Percentiles rank a stretch among this genome's conserved stretches.
Evolutionary conservation across 2,329 filamentous ascomycete species (phyloP).

Genomic region (Cordyceps tenuipes): DNA sequence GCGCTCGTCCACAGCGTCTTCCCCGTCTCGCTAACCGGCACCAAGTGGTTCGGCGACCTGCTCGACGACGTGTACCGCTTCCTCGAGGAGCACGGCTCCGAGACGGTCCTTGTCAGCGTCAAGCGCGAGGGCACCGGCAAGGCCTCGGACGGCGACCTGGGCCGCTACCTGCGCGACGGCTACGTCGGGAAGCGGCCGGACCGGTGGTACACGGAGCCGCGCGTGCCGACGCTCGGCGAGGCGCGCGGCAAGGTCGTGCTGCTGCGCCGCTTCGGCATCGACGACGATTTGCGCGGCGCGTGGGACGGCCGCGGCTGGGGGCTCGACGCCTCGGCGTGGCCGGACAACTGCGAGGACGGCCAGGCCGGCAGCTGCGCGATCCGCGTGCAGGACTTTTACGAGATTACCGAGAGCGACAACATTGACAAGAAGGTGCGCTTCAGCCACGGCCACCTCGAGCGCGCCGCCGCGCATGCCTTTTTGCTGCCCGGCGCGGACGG

Average conservation of each 20-base stretch:
- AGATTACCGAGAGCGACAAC: conserved; percentile 64
- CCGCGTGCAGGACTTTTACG: conserved; percentile 91
- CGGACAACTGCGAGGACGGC: conserved; percentile 78
- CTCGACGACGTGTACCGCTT: conserved; percentile 66
- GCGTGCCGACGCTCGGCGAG: conserved; percentile 69
- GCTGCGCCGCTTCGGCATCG: conserved; percentile 68
- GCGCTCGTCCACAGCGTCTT: conserved; percentile 85
- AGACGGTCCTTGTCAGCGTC: conserved; percentile 76
- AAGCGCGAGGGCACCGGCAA: conserved; percentile 86
- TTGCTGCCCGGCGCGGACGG: conserved; percentile 31
- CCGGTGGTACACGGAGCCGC: conserved; percentile 71
- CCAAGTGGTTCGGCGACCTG: conserved; percentile 69
- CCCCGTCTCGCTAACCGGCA: conserved; percentile 74
- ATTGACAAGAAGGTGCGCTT: conserved; percentile 75
- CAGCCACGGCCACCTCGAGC: conserved; percentile 66
- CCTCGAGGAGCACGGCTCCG: conserved; percentile 66
- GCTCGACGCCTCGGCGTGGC: conserved; percentile 63
- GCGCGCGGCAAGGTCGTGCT: conserved; percentile 77
- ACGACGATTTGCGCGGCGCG: conserved; percentile 42
- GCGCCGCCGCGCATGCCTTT: conserved; percentile 49
- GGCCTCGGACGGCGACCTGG: conserved; percentile 70
- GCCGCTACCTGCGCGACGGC: conserved; percentile 61
- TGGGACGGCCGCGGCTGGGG: conserved; percentile 46
- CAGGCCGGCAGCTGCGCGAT: conserved; percentile 58
- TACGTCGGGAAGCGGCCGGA: conserved; percentile 52